These are phyloP conservation scores for Argentina anserina DNA, from an alignment of 306 rosid species.

Conservation along the genomic window DNA sequence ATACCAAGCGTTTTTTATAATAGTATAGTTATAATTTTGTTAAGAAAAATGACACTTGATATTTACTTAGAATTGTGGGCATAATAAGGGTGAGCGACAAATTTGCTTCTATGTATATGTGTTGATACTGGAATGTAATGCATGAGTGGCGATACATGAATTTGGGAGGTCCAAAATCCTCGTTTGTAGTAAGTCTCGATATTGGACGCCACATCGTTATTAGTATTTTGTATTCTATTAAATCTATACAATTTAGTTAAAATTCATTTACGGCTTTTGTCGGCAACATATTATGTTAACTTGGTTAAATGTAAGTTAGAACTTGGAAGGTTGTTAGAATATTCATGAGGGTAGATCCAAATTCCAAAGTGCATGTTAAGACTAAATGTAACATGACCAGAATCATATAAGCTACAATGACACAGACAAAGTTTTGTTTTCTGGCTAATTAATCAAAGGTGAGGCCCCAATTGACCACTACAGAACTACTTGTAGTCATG, in stretches of 20 bases:
- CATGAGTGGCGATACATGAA: neutral
- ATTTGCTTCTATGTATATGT: no score
- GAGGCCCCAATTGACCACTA: neutral
- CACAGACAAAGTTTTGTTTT: neutral
- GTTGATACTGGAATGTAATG: neutral
- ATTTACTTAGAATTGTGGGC: no score
- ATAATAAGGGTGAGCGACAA: no score
- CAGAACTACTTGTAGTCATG: no score
- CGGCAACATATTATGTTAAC: neutral
- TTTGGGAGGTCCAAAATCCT: neutral
- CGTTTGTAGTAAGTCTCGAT: neutral
- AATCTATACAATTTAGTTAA: neutral
- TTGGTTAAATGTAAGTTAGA: neutral
- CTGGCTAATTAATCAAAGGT: neutral
- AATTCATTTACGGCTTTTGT: neutral
- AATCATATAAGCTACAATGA: neutral
- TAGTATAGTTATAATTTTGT: no score
- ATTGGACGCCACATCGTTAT: neutral
- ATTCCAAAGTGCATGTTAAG: neutral
- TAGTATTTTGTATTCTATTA: neutral
- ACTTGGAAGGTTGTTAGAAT: neutral
- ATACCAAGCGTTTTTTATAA: no score
- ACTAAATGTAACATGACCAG: neutral
- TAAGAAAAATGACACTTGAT: no score
- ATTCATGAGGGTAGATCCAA: neutral